Evolutionary conservation across 2,329 filamentous ascomycete species (phyloP).

Genomic region (Xylariomycetidae sp.): DNA sequence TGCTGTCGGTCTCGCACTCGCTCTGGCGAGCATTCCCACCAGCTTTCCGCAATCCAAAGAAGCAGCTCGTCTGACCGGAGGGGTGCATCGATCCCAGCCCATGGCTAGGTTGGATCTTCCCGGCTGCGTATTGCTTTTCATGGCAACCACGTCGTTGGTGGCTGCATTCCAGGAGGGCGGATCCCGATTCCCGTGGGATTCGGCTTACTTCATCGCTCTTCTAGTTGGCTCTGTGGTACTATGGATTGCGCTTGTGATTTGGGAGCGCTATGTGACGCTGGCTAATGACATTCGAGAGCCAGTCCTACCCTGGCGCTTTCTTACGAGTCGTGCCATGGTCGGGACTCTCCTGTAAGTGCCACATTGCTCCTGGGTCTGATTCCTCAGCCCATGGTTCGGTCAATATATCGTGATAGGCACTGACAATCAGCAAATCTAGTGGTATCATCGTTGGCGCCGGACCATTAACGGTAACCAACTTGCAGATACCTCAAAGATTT

Average conservation of each 20-base stretch:
- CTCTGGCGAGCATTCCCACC: background rate
- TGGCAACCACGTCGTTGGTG: slow-evolving; percentile 1
- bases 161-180: slow-evolving; percentile 10
- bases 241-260: slow-evolving; percentile 2
- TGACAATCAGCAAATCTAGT: too few species aligned
- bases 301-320: slow-evolving; percentile 18
- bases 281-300: slow-evolving; percentile 8
- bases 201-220: slow-evolving; percentile 12
- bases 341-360: slow-evolving; percentile 13
- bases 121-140: slow-evolving; percentile 3
- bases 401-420: too few species aligned
- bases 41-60: slow-evolving; percentile 1
- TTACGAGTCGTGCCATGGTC: slow-evolving; percentile 10
- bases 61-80: too few species aligned
- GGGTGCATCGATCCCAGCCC: too few species aligned
- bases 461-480: slow-evolving; percentile 2
- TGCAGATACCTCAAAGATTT: slow-evolving; percentile 16
- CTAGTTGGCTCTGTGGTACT: slow-evolving; percentile 3
- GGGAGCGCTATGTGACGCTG: slow-evolving; percentile 9
- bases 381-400: too few species aligned
- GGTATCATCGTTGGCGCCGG: slow-evolving; percentile 1
- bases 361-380: too few species aligned
- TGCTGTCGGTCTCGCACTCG: background rate
- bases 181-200: slow-evolving; percentile 9
- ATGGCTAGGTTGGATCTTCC: slow-evolving; percentile 2